These are phyloP conservation scores for Astrothelium macrocarpum DNA, from an alignment of 495 filamentous ascomycete species.

Conservation along the genomic window DNA sequence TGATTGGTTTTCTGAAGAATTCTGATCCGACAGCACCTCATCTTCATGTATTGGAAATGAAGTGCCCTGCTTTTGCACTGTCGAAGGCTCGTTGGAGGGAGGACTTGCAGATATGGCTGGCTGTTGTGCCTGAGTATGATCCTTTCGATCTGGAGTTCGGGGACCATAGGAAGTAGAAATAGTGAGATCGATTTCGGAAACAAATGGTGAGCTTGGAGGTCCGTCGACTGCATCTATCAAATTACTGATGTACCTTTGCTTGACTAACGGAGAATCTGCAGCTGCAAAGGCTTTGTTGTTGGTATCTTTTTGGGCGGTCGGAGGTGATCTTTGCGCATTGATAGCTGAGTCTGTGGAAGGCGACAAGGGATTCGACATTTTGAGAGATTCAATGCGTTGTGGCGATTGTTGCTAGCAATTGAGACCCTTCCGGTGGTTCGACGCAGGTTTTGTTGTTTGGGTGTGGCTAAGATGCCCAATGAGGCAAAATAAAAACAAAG, in stretches of 20 bases:
- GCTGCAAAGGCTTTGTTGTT: background rate
- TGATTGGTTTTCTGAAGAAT: conserved; percentile 8
- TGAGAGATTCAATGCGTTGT: background rate
- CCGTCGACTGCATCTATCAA: conserved; percentile 19
- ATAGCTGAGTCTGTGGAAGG: background rate
- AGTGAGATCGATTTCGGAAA: conserved; percentile 28
- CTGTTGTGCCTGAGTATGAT: background rate
- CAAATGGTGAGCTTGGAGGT: conserved; percentile 32
- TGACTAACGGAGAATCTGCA: background rate
- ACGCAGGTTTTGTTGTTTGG: conserved; percentile 1
- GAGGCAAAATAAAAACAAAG: background rate
- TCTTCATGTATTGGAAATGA: conserved; percentile 1
- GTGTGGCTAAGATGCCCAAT: background rate
- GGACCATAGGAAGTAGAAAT: conserved; percentile 19
- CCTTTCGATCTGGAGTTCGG: conserved; percentile 17
- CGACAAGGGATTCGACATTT: background rate
- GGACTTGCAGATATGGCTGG: conserved; percentile 14
- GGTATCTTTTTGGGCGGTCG: background rate
- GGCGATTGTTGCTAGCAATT: background rate
- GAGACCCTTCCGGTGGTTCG: background rate
- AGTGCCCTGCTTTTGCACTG: background rate
- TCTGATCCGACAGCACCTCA: conserved; percentile 15
- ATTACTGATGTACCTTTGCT: conserved; percentile 5
- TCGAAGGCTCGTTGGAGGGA: background rate
- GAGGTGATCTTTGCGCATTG: background rate